Percentiles rank a stretch among this genome's conserved stretches.
Conservation (phyloP, 768 basidiomycete species). For the Lepiota venenata region DNA sequence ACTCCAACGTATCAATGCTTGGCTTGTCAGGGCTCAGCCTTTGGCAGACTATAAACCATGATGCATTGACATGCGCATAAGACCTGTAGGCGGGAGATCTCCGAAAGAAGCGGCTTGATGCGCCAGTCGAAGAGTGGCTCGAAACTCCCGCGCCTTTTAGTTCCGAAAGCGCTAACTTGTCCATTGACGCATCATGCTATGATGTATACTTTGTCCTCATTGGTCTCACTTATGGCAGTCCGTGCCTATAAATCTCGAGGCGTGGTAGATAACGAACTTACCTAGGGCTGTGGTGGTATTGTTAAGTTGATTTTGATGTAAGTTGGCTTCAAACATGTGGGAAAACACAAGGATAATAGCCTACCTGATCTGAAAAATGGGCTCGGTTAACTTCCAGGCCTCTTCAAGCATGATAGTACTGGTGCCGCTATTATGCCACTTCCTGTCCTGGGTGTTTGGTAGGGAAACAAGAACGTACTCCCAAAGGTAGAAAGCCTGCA, state of each 20-base stretch:
- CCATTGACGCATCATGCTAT: conserved; percentile 36
- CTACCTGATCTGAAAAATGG: conserved; percentile 24
- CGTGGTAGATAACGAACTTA: no score
- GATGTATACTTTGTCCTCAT: no score
- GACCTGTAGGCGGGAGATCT: no score
- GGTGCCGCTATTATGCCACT: conserved; percentile 29
- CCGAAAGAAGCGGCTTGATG: no score
- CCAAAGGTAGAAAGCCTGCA: no score
- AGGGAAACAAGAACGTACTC: background rate
- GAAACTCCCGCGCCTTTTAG: conserved; percentile 12
- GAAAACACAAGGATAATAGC: background rate
- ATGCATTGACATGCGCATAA: no score
- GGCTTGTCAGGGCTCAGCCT: no score
- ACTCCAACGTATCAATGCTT: no score
- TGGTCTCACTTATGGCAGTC: no score
- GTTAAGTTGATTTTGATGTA: conserved; percentile 2
- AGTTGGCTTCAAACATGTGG: no score
- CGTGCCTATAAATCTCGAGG: no score
- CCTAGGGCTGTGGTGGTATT: conserved; percentile 20
- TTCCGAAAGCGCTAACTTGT: background rate
- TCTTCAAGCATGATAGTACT: conserved; percentile 38
- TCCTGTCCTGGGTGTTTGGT: conserved; percentile 9
- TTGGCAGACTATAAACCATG: no score
- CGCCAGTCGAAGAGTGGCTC: conserved; percentile 70
- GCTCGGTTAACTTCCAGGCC: conserved; percentile 34